Evolutionary conservation across 208 protist genomes (phyloP).

Genomic region (Leishmania lainsoni): DNA sequence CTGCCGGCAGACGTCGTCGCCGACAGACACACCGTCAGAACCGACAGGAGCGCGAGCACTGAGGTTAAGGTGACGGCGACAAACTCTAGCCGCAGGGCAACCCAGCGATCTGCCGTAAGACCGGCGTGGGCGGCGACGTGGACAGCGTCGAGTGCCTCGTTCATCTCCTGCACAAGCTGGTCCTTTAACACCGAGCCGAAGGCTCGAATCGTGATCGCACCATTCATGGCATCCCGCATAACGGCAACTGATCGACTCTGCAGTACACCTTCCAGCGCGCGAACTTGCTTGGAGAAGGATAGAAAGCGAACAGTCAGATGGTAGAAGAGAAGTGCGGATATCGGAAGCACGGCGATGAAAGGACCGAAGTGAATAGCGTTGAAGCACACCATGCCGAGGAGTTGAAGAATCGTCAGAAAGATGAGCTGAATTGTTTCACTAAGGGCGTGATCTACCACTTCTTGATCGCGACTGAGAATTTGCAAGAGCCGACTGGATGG

Average conservation of each 20-base stretch:
- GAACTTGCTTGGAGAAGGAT: slow-evolving; percentile 69
- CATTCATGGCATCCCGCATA: slow-evolving; percentile 65
- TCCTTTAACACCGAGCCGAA: slow-evolving; percentile 47
- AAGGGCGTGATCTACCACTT: slow-evolving; percentile 63
- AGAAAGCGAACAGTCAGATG: slow-evolving; percentile 71
- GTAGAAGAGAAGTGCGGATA: slow-evolving; percentile 75
- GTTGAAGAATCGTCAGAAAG: slow-evolving; percentile 59
- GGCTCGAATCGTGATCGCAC: slow-evolving; percentile 66
- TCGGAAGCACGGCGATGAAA: slow-evolving; percentile 67
- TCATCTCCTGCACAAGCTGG: slow-evolving; percentile 55
- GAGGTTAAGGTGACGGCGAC: slow-evolving; percentile 69
- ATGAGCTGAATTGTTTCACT: slow-evolving; percentile 69
- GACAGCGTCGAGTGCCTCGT: slow-evolving; percentile 61
- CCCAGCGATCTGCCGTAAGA: slow-evolving; percentile 71
- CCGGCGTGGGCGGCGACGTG: slow-evolving; percentile 54
- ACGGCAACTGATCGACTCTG: slow-evolving; percentile 49
- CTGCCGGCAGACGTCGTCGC: slow-evolving; percentile 32
- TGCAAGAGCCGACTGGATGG: slow-evolving; percentile 55
- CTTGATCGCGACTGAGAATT: slow-evolving; percentile 70
- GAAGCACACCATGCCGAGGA: slow-evolving; percentile 61
- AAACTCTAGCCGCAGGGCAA: slow-evolving; percentile 69
- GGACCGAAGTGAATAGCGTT: slow-evolving; percentile 62
- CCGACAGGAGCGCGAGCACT: slow-evolving; percentile 57
- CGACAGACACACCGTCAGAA: slow-evolving; percentile 51
- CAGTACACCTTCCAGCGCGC: slow-evolving; percentile 59